These are phyloP conservation scores for Yamadazyma atlantica DNA, from an alignment of 1,139 yeast species.

Conservation along the genomic window DNA sequence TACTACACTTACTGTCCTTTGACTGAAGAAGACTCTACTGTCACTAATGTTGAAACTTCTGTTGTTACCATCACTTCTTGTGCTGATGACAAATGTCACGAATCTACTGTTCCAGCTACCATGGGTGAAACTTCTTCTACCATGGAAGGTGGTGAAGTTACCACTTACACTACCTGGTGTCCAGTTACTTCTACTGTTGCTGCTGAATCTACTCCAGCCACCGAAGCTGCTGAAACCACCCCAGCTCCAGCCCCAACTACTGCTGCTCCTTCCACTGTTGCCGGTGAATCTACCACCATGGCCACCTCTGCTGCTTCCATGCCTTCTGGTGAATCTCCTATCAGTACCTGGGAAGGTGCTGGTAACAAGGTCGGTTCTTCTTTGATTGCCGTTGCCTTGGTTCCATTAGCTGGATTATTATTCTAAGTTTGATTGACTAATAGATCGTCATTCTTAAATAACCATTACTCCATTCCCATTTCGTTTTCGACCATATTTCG, in stretches of 20 bases:
- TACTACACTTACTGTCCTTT: slow-evolving; percentile 15
- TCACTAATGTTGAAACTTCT: slow-evolving; percentile 7
- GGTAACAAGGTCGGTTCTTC: slow-evolving; percentile 27
- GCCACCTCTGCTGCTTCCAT: slow-evolving; percentile 25
- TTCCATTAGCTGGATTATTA: slow-evolving; percentile 15
- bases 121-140: slow-evolving; percentile 13
- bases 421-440: slow-evolving; percentile 9
- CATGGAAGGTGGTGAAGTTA: slow-evolving; percentile 16
- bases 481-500: slow-evolving; percentile 2
- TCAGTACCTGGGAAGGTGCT: slow-evolving; percentile 23
- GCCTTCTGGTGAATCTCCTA: slow-evolving; percentile 16
- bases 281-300: slow-evolving; percentile 15
- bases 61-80: slow-evolving; percentile 15
- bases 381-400: slow-evolving; percentile 12
- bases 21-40: slow-evolving; percentile 11
- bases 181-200: slow-evolving; percentile 16
- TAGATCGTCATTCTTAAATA: not conserved
- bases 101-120: slow-evolving; percentile 15
- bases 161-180: slow-evolving; percentile 31
- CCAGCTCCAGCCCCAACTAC: slow-evolving; percentile 10
- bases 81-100: slow-evolving; percentile 5
- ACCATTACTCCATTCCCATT: not conserved
- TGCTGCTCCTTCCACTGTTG: slow-evolving; percentile 19
- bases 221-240: slow-evolving; percentile 23
- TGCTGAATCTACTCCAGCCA: slow-evolving; percentile 11